Percentiles rank a stretch among this genome's conserved stretches.
These are phyloP conservation scores for Agastache rugosa DNA, from an alignment of 257 asterid species.

Conservation along the genomic window DNA sequence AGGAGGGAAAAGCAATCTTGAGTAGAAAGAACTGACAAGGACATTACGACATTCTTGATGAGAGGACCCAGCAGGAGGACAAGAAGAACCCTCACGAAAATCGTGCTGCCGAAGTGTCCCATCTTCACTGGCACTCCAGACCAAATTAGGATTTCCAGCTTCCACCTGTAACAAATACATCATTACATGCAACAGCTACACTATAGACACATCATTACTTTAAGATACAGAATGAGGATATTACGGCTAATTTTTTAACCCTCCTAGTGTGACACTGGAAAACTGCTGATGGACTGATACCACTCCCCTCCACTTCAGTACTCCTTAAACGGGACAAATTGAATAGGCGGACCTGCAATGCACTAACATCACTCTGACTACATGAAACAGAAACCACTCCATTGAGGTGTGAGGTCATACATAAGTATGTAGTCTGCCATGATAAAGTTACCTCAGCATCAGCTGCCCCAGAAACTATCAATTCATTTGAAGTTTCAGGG, in stretches of 20 bases:
- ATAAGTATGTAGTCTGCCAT: conserved; percentile 28
- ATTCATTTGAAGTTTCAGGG: conserved; percentile 94
- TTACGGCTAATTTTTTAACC: conserved; percentile 96
- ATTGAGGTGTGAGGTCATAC: conserved; percentile 10
- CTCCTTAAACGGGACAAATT: conserved; percentile 72
- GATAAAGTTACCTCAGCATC: conserved; percentile 82
- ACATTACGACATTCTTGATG: conserved; percentile 93
- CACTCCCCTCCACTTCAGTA: conserved; percentile 56
- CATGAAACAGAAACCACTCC: conserved; percentile 29
- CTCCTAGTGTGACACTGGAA: conserved; percentile 92
- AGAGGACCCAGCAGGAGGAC: conserved; percentile 95
- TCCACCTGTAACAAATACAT: conserved; percentile 68
- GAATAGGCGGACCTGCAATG: conserved; percentile 88
- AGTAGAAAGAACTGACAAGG: conserved; percentile 69
- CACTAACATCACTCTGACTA: conserved; percentile 24
- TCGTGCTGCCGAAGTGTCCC: conserved; percentile 99
- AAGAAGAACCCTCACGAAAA: conserved; percentile 93
- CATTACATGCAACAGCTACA: conserved; percentile 31
- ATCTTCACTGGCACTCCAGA: conserved; percentile 99
- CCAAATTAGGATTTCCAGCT: conserved; percentile 93
- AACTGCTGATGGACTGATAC: conserved; percentile 64
- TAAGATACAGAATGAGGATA: conserved; percentile 37
- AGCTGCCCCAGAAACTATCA: conserved; percentile 98
- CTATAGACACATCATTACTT: conserved; percentile 27
- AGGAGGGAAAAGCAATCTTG: not conserved